Evolutionary conservation across 176 grass and related monocot species (phyloP).

Genomic region (Elaeis guineensis): DNA sequence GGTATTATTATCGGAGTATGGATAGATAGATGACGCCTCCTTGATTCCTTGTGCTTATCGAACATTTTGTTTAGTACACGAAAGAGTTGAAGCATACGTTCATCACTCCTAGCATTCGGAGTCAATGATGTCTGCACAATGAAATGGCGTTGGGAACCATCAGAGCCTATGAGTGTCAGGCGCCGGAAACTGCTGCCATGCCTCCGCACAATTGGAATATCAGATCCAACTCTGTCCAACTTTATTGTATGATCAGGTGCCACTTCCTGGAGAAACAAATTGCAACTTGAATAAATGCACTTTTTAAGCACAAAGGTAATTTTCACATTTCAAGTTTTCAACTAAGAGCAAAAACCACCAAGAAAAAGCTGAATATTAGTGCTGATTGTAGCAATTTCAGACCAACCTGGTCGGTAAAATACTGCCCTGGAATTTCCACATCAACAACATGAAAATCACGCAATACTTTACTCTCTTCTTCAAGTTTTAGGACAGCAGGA

Average conservation of each 20-base stretch:
- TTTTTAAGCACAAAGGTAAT: background rate
- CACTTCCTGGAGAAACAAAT: constrained; percentile 57
- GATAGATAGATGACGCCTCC: constrained; percentile 72
- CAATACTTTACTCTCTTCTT: constrained; percentile 96
- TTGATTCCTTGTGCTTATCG: constrained; percentile 98
- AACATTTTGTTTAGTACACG: constrained; percentile 98
- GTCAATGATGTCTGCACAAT: constrained; percentile 98
- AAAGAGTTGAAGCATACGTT: constrained; percentile 97
- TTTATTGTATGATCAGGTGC: constrained; percentile 96
- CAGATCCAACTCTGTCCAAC: no score
- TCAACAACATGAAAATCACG: constrained; percentile 95
- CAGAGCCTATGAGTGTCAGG: constrained; percentile 91
- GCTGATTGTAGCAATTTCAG: background rate
- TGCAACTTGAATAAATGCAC: background rate
- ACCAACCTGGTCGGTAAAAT: constrained; percentile 93
- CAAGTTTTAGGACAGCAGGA: constrained; percentile 89
- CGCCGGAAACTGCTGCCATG: constrained; percentile 94
- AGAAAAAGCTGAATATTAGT: no score
- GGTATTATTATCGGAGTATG: constrained; percentile 99
- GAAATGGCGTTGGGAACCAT: constrained; percentile 98
- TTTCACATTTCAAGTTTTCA: background rate
- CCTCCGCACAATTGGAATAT: no score
- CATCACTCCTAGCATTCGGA: constrained; percentile 97
- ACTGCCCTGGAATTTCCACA: constrained; percentile 92
- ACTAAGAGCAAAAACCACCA: no score